phyloP scores from a whole-genome alignment of 2,329 filamentous ascomycete species.

The Colletotrichum sojae region DNA sequence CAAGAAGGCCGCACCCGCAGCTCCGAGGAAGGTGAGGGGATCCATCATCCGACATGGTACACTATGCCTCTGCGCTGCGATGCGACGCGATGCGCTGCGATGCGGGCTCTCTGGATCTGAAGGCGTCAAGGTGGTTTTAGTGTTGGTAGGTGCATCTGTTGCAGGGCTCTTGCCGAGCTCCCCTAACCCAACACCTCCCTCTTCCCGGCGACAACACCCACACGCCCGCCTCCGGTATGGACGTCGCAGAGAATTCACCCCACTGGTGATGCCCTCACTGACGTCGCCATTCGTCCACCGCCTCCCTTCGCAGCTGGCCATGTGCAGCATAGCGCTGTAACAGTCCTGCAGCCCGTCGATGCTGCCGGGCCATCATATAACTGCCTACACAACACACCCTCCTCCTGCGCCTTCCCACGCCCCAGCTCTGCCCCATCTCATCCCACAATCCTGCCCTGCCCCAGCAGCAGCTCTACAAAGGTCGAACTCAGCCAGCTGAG shows the following conservation, averaged over 20 bases:
- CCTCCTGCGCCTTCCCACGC: slow-evolving; percentile 15
- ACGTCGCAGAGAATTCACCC: slow-evolving; percentile 20
- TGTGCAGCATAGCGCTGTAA: background rate
- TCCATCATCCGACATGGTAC: background rate
- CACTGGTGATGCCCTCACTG: slow-evolving; percentile 39
- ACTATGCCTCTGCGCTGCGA: too few species aligned
- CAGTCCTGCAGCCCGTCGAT: slow-evolving; percentile 30
- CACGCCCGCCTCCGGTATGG: slow-evolving; percentile 28
- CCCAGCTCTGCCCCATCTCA: slow-evolving; percentile 5
- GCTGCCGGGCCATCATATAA: slow-evolving; percentile 20
- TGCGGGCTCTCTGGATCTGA: too few species aligned
- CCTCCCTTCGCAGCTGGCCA: slow-evolving; percentile 5
- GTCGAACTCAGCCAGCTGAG: background rate
- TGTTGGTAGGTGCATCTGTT: slow-evolving; percentile 16
- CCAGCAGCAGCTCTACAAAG: background rate
- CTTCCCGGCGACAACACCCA: slow-evolving; percentile 1
- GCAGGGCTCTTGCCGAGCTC: slow-evolving; percentile 22
- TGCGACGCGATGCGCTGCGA: too few species aligned
- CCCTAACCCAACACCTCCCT: slow-evolving; percentile 28
- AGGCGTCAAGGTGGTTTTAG: background rate
- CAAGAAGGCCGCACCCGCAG: slow-evolving; percentile 38
- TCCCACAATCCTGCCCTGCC: slow-evolving; percentile 8
- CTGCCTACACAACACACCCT: background rate
- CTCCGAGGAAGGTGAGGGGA: slow-evolving; percentile 26
- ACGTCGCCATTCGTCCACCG: slow-evolving; percentile 34